Evolutionary conservation across 768 basidiomycete genomes (phyloP), one percentile per base, ranked within the genome.

Genomic region (Boletus eberwhitei): DNA sequence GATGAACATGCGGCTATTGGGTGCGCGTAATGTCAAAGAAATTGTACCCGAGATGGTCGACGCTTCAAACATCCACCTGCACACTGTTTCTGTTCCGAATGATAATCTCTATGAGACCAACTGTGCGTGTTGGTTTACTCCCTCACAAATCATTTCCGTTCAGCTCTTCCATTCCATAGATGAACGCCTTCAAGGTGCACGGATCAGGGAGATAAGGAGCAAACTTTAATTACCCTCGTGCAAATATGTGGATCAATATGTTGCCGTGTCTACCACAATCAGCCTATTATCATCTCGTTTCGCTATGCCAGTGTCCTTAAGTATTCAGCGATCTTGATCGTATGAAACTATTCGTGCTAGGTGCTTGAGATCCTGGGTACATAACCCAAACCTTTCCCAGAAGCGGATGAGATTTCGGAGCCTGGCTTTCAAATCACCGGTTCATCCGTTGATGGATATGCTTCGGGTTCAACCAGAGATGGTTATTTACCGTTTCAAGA

Each of bases 1-100:
- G 76, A 98, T 98, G 96, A 94, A 96, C 72, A 81, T 98, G 82
- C 87, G 95, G 16, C 77, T 98, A 2, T 72, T 99, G 29, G 96
- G 96, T 8, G 94, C 94, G 1, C 83, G 79, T 4, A 88, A 81
- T 0, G 69, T 98, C 41, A 79, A 79, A 50, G 92, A 98, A 34
- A 75, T 98, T 52, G 83, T 85, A 1, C 90, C 89, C 0, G 82
- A 84, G 41, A 95, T 98, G 95, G 92, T 98, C 8, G 93, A 98
- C 58, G 84, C 85, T 13, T 81, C 82, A 1, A 86, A 84, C 48
- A 72, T 96, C 31, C 75, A 77, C 49, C 70, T 77, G 24, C 93
- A 93, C 63, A 70, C 85, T 19, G 85, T 83, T 2, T 62, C 82
- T 4, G 85, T 88, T 4, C 90, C 93, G 0, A 76, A 72, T 3